Conservation (phyloP, 1,139 yeast genomes). For the Zygoascus meyerae region DNA sequence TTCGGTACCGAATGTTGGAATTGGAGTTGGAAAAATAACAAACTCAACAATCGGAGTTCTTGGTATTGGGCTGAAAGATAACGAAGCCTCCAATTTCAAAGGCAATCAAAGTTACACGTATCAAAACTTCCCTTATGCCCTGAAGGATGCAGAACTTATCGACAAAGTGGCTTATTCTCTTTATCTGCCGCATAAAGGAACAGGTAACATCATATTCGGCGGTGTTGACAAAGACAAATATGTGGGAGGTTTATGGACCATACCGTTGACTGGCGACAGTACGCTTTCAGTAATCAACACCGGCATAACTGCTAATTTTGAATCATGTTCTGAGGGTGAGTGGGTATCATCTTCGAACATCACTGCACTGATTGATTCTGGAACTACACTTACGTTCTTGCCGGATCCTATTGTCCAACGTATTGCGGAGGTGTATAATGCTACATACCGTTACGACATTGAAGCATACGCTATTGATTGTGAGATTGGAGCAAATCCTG, state of each 20-base stretch:
- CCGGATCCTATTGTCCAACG: slow-evolving; percentile 35
- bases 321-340: not conserved
- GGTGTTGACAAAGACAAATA: slow-evolving; percentile 53
- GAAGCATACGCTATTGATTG: slow-evolving; percentile 25
- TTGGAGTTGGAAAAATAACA: slow-evolving; percentile 29
- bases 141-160: slow-evolving; percentile 46
- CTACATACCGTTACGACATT: slow-evolving; percentile 13
- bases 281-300: slow-evolving; percentile 14
- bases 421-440: slow-evolving; percentile 13
- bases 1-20: slow-evolving; percentile 15
- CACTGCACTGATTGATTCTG: slow-evolving; percentile 57
- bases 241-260: slow-evolving; percentile 40
- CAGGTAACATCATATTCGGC: slow-evolving; percentile 47
- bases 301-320: slow-evolving; percentile 4
- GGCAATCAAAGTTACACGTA: slow-evolving; percentile 21
- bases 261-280: slow-evolving; percentile 24
- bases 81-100: slow-evolving; percentile 33
- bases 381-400: slow-evolving; percentile 53
- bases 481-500: slow-evolving; percentile 16
- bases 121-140: slow-evolving; percentile 43
- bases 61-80: slow-evolving; percentile 34
- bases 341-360: slow-evolving; percentile 17
- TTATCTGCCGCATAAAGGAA: slow-evolving; percentile 42
- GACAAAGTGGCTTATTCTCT: slow-evolving; percentile 48
- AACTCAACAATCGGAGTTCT: slow-evolving; percentile 32